Base-by-base conservation (phyloP, 768 basidiomycete genomes). In the Russula earlei region DNA sequence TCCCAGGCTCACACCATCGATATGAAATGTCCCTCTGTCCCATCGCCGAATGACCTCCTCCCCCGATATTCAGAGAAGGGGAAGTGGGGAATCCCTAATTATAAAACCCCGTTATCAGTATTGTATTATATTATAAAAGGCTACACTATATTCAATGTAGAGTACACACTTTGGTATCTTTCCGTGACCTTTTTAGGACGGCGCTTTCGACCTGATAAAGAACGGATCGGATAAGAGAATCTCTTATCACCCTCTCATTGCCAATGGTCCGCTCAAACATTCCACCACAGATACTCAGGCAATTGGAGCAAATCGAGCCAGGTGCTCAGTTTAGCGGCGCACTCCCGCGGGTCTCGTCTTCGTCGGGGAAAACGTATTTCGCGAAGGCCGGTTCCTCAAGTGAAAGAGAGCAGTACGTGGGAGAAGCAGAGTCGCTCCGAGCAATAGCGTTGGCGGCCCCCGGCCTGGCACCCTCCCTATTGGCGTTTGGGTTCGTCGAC, bases 371-470 rank as follows among this genome's bases (percentile, higher is more conserved):
- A 33, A 65, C 63, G 22, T 90, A 87, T 67, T 87, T 76, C 60
- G 80, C 74, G 47, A 90, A 91, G 64, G 49, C 73, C 10, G 86
- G 87, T 7, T 66, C 70, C 5, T 45, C 70, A 6, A 49, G 57
- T 15, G 84, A 87, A 55, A 65, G 49, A 52, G 87, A 86, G 57
- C 88, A 90, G 59, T 89, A 77, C 59, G 63, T 65, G 0, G 85
- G 85, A 12, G 87, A 91, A 68, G 79, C 75, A 38, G 80, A 81
- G 62, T 85, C 87, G 8, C 75, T 91, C 51, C 77, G 71, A 58
- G 79, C 75, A 2, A 86, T 90, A 48, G 63, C 74, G 25, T 62
- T 64, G 17, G 87, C 83, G n/a, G 84, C 85, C 3, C 84, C 85
- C 12, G 80, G 82, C 0, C 67, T 90, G 22, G 81, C 77, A 1